phyloP scores from a whole-genome alignment of 2,329 filamentous ascomycete species.

The Stemphylium lycopersici region DNA sequence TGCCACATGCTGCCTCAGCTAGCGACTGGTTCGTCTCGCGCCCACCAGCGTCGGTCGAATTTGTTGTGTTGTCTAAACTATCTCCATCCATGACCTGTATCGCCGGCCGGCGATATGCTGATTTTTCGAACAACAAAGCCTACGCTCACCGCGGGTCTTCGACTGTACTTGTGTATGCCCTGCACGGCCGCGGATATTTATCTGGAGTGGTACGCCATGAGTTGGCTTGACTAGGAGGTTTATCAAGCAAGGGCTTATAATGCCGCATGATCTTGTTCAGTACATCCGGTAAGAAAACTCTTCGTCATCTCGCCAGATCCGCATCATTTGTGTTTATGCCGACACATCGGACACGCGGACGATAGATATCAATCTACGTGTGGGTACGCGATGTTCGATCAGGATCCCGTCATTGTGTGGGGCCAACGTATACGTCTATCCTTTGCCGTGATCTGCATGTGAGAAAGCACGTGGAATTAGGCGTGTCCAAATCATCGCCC shows the following conservation, averaged over 20 bases:
- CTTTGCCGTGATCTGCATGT: conserved; percentile 7
- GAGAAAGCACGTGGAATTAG: conserved; percentile 5
- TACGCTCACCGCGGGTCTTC: neutral
- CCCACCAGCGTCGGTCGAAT: neutral
- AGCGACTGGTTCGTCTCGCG: neutral
- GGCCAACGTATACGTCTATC: neutral
- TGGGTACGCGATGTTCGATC: neutral
- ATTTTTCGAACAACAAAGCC: neutral
- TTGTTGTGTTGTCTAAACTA: neutral
- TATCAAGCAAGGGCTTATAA: neutral
- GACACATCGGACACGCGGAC: neutral
- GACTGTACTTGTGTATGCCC: neutral
- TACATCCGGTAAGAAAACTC: no score
- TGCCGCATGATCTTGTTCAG: neutral
- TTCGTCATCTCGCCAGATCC: neutral
- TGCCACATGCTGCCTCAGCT: conserved; percentile 19
- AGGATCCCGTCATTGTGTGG: conserved; percentile 5
- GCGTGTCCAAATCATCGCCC: neutral
- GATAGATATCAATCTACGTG: neutral
- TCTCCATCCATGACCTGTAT: neutral
- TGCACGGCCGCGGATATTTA: conserved; percentile 11
- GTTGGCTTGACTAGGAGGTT: neutral
- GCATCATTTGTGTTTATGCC: neutral
- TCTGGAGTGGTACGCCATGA: neutral
- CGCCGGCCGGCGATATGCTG: neutral